A percentile compares a stretch with the other conserved stretches of the same genome.
phyloP scores from a whole-genome alignment of 2,329 filamentous ascomycete species.

The Diplodia seriata region DNA sequence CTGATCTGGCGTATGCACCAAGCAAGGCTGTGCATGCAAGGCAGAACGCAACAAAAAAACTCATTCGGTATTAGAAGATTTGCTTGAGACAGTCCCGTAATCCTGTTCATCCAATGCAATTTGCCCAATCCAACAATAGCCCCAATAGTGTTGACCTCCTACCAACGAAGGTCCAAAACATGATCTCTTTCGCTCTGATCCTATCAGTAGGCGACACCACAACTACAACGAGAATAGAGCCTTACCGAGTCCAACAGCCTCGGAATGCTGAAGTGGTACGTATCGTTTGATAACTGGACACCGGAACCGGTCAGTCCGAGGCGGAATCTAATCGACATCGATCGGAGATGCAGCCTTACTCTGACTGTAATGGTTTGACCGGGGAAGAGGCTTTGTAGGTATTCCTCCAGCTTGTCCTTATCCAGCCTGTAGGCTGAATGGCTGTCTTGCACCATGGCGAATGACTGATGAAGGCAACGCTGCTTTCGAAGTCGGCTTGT shows the following conservation, averaged over 20 bases:
- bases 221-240: background rate
- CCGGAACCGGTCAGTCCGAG: background rate
- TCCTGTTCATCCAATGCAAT: background rate
- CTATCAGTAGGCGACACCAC: background rate
- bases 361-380: background rate
- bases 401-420: background rate
- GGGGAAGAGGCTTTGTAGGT: background rate
- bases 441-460: background rate
- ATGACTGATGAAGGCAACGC: background rate
- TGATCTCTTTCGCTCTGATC: background rate
- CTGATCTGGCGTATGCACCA: too few relatives aligned
- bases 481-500: background rate
- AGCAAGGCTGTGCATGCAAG: too few relatives aligned
- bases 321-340: too few relatives aligned
- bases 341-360: background rate
- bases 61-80: background rate
- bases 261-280: background rate
- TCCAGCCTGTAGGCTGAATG: background rate
- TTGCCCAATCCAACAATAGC: background rate
- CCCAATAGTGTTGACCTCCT: background rate
- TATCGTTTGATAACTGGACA: background rate
- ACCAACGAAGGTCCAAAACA: background rate
- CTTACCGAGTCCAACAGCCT: background rate
- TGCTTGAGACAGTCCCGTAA: background rate
- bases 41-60: background rate